Conservation (phyloP, 1,284 basidiomycete genomes). For the Moesziomyces sp. region DNA sequence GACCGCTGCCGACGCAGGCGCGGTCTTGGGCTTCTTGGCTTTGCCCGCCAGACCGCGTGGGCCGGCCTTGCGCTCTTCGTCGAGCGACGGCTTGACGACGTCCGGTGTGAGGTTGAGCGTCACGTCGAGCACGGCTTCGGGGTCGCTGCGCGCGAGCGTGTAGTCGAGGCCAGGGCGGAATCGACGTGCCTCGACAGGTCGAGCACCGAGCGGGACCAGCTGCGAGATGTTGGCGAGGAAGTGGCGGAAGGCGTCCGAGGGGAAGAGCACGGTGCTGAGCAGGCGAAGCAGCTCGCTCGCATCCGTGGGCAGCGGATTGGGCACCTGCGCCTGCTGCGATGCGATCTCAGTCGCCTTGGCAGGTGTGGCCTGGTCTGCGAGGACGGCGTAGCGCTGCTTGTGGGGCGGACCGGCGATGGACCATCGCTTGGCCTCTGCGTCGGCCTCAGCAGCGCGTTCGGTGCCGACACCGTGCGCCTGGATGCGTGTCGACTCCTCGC, state of each 20-base stretch:
- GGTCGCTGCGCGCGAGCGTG: slow-evolving; percentile 90
- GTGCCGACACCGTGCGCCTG: slow-evolving; percentile 56
- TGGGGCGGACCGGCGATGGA: slow-evolving; percentile 85
- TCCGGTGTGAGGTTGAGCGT: slow-evolving; percentile 89
- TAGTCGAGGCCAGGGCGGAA: slow-evolving; percentile 95
- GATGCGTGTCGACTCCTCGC: slow-evolving; percentile 44
- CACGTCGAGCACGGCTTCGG: slow-evolving; percentile 80
- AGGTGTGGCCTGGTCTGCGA: slow-evolving; percentile 36
- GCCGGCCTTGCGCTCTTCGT: slow-evolving; percentile 50
- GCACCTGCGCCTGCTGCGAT: slow-evolving; percentile 8
- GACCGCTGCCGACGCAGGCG: slow-evolving; percentile 1
- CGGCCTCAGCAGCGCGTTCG: slow-evolving; percentile 15
- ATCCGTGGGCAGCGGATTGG: slow-evolving; percentile 41
- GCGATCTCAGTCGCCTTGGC: slow-evolving; percentile 38
- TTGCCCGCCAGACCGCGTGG: slow-evolving; percentile 66
- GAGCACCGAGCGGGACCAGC: slow-evolving; percentile 79
- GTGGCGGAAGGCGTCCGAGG: slow-evolving; percentile 85
- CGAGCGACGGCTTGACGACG: slow-evolving; percentile 52
- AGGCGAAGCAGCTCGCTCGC: slow-evolving; percentile 52
- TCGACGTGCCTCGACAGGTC: slow-evolving; percentile 77
- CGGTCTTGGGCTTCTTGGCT: slow-evolving; percentile 38
- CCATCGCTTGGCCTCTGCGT: slow-evolving; percentile 71
- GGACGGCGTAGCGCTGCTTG: slow-evolving; percentile 88
- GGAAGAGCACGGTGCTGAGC: slow-evolving; percentile 71
- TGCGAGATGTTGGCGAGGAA: slow-evolving; percentile 86